Evolutionary conservation across 2,329 filamentous ascomycete genomes (phyloP), one percentile per base, ranked within the genome.

Genomic region (Fusarium sp.): DNA sequence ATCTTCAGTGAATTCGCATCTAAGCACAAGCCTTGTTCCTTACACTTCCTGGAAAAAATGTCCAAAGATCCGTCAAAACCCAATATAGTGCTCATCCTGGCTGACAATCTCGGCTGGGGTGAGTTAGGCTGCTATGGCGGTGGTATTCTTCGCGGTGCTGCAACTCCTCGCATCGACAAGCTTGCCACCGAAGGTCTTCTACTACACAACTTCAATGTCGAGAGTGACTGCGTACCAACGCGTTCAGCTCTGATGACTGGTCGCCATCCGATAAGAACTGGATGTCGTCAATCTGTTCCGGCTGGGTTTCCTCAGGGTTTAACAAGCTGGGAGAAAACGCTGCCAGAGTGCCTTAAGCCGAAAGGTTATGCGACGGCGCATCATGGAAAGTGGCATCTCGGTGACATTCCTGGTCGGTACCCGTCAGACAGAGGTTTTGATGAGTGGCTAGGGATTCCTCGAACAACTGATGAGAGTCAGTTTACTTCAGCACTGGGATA

Each of bases 61-160:
- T 72, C 67, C 2, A 56, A 57, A 14, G 62, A 69, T 50, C 49
- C 70, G 1, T 45, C 59, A 10, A 56, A 61, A 6, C 77, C 77
- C 8, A 80, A 79, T 15, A 60, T 79, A 34, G 70, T 77, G 3
- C 73, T 80, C n/a, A 71, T 75, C 57, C 63, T 79, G 1, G 78
- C 78, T n/a, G 78, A 80, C 39, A 80, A 80, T 52, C 76, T 80
- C 13, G 78, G 77, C 56, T 80, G 76, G 78, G 78, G 78, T 15
- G 78, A 80, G 46, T 68, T 80, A 6, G 77, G 76, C 2, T 79
- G 76, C 42, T 79, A 79, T 38, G 76, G 78, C 2, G 76, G 77
- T 9, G 77, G 78, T 2, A 42, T 64, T 4, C 69, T 80, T 5
- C 76, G 77, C 1, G 78, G 78, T 7, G 77, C 77, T 5, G 71